phyloP scores from a whole-genome alignment of 2,329 filamentous ascomycete species.

The Phialophora chinensis region DNA sequence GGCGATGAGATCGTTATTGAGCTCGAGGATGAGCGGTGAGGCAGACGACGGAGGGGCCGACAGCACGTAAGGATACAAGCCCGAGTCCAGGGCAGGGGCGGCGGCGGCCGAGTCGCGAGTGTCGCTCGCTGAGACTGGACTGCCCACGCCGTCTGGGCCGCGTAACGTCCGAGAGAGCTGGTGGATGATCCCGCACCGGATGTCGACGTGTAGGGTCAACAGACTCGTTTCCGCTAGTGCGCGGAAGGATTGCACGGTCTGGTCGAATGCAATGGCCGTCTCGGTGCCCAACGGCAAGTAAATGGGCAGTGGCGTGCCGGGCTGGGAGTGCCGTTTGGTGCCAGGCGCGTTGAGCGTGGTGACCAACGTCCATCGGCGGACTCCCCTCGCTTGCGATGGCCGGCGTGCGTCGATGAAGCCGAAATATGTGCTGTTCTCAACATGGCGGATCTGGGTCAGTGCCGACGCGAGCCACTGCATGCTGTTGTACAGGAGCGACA shows the following conservation, averaged over 20 bases:
- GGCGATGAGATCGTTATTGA: slow-evolving; percentile 82
- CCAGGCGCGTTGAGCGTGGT: slow-evolving; percentile 58
- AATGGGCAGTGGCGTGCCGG: slow-evolving; percentile 59
- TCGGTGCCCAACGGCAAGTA: slow-evolving; percentile 88
- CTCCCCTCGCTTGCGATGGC: slow-evolving; percentile 52
- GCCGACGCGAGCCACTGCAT: slow-evolving; percentile 97
- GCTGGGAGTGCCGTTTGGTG: slow-evolving; percentile 21
- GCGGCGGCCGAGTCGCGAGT: slow-evolving; percentile 53
- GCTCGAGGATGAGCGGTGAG: slow-evolving; percentile 72
- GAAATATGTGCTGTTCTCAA: slow-evolving; percentile 71
- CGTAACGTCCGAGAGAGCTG: slow-evolving; percentile 72
- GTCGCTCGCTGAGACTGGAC: slow-evolving; percentile 43
- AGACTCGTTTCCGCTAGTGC: slow-evolving; percentile 79
- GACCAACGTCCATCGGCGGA: slow-evolving; percentile 82
- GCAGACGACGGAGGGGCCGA: slow-evolving; percentile 51
- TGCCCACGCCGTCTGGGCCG: slow-evolving; percentile 48
- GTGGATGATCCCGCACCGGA: slow-evolving; percentile 82
- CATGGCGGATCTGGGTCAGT: slow-evolving; percentile 78
- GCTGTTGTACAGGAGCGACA: slow-evolving; percentile 92
- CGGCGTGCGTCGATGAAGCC: slow-evolving; percentile 51
- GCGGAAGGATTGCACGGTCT: slow-evolving; percentile 80
- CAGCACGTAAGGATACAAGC: slow-evolving; percentile 51
- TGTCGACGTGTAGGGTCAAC: slow-evolving; percentile 84
- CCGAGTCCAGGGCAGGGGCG: slow-evolving; percentile 50
- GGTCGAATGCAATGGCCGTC: slow-evolving; percentile 85